Evolutionary conservation across 2,329 filamentous ascomycete species (phyloP).

Genomic region (Cercospora zeina): DNA sequence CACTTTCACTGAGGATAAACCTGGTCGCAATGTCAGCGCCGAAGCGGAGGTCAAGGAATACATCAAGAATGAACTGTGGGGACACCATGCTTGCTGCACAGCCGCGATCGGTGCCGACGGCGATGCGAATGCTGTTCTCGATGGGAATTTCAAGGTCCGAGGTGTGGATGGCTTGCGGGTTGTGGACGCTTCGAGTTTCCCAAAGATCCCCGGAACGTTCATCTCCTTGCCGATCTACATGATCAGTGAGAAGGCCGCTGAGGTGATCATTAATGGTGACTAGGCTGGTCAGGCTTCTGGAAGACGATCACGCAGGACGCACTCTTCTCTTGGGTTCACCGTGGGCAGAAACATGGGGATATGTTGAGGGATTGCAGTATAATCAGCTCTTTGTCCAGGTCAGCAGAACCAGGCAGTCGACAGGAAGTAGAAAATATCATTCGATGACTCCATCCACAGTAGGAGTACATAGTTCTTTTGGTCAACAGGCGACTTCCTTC

Average conservation of each 20-base stretch:
- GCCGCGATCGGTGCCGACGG: slow-evolving; percentile 57
- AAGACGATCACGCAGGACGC: background rate
- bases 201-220: slow-evolving; percentile 58
- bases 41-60: slow-evolving; percentile 51
- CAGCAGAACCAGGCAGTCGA: background rate
- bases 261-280: slow-evolving; percentile 50
- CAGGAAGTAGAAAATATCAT: background rate
- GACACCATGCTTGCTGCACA: slow-evolving; percentile 60
- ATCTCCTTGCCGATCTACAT: slow-evolving; percentile 57
- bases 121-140: slow-evolving; percentile 58
- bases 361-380: background rate
- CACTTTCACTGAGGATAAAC: slow-evolving; percentile 47
- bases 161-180: slow-evolving; percentile 59
- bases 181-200: slow-evolving; percentile 62
- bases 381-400: background rate
- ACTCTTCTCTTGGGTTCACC: background rate
- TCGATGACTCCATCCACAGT: background rate
- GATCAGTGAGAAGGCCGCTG: slow-evolving; percentile 62
- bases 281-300: background rate
- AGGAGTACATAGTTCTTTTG: too few relatives aligned
- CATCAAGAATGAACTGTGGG: slow-evolving; percentile 55
- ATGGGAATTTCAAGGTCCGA: slow-evolving; percentile 58
- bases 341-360: background rate
- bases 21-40: slow-evolving; percentile 45
- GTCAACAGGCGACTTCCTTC: too few relatives aligned